These are phyloP conservation scores for Candida sp. DNA, from an alignment of 1,139 yeast species.

Conservation along the genomic window DNA sequence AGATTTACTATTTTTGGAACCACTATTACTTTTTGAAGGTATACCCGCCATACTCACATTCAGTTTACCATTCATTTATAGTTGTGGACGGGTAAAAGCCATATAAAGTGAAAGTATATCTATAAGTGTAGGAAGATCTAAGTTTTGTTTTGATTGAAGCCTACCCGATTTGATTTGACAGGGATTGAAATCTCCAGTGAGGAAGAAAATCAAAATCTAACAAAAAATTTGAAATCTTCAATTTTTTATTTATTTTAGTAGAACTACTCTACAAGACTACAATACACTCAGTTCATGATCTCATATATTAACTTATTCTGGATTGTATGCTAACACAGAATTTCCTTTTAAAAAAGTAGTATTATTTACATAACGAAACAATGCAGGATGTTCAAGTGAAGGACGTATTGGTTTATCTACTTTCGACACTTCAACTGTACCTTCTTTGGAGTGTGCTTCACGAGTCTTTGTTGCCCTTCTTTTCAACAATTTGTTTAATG, in stretches of 20 bases:
- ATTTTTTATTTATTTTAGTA: too few relatives aligned
- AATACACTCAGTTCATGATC: background rate
- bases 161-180: background rate
- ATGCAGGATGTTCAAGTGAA: slow-evolving; percentile 29
- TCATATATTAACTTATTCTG: background rate
- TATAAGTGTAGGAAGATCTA: background rate
- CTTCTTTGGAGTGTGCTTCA: slow-evolving; percentile 32
- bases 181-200: background rate
- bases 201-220: background rate
- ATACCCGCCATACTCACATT: slow-evolving; percentile 11
- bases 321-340: slow-evolving; percentile 16
- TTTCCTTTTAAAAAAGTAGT: slow-evolving; percentile 16
- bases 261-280: too few relatives aligned
- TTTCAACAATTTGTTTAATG: slow-evolving; percentile 79
- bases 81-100: slow-evolving; percentile 1
- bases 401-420: slow-evolving; percentile 32
- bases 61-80: slow-evolving; percentile 8
- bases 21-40: background rate
- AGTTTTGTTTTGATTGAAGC: too few relatives aligned
- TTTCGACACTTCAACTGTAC: slow-evolving; percentile 24
- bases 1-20: background rate
- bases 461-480: slow-evolving; percentile 75
- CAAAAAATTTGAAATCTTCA: too few relatives aligned
- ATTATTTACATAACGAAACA: slow-evolving; percentile 24
- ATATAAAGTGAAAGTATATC: background rate